Percentiles rank a stretch among this genome's conserved stretches.
These are phyloP conservation scores for Nicotiana paniculata DNA, from an alignment of 257 asterid species.

Conservation along the genomic window DNA sequence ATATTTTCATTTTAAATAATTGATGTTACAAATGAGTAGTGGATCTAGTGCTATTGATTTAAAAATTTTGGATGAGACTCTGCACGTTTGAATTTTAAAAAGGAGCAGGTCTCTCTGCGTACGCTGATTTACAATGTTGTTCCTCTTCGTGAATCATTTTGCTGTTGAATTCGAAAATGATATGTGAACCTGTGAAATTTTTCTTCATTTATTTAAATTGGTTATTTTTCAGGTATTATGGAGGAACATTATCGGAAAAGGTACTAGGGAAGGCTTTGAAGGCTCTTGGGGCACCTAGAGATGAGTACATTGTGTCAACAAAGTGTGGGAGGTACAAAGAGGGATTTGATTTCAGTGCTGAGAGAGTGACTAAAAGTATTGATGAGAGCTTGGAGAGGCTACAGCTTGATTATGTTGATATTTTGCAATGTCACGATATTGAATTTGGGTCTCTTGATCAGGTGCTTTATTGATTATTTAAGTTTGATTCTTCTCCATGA, in stretches of 20 bases:
- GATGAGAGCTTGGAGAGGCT: conserved; percentile 91
- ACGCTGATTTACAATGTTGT: not conserved
- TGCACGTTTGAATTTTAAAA: not conserved
- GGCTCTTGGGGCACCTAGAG: conserved; percentile 80
- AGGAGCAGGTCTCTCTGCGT: not conserved
- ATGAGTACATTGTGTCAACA: conserved; percentile 79
- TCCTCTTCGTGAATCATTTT: not conserved
- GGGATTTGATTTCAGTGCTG: conserved; percentile 96
- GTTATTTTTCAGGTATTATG: conserved; percentile 59
- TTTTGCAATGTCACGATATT: conserved; percentile 88
- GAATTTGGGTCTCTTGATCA: conserved; percentile 93
- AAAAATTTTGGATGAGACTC: not conserved
- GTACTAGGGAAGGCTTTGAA: conserved; percentile 78
- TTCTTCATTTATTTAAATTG: not conserved
- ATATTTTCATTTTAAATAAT: not conserved
- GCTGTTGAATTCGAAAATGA: not conserved
- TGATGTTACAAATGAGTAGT: not conserved
- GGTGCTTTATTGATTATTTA: conserved; percentile 33
- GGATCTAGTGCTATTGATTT: not conserved
- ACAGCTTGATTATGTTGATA: conserved; percentile 98
- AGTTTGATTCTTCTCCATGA: not conserved
- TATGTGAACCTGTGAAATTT: not conserved
- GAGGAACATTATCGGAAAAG: conserved; percentile 81
- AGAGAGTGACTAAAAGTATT: conserved; percentile 81
- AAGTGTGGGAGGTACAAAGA: conserved; percentile 91